Base-by-base conservation (phyloP, 1,284 basidiomycete genomes). In the Butyriboletus appendiculatus region DNA sequence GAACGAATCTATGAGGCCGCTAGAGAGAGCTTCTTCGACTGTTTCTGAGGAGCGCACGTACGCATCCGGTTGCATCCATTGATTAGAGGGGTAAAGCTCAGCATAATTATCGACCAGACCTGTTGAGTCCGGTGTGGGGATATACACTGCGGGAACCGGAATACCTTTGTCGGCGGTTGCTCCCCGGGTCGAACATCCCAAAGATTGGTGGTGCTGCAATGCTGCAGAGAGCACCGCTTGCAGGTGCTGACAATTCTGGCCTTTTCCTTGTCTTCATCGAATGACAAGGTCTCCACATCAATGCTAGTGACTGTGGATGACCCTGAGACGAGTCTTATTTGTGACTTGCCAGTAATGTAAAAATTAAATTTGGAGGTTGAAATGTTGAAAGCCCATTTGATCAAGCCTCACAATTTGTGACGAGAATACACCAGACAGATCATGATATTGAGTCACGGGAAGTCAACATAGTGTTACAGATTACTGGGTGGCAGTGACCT, bases 81-180 rank as follows among this genome's bases (percentile, higher is more conserved):
- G 77, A 45, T 77, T 75, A 5, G 81, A 50, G 5, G 85, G 84
- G 66, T 96, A 96, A 38, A 94, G 75, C 14, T 86, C 79, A 34
- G 81, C 81, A 66, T 90, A 92, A 61, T 90, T 85, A 44, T 84
- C 82, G 49, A 92, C 85, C 58, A 91, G 66, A 49, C 93, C 93
- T 4, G 89, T 90, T 2, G 92, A 93, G 67, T 96, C 93, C 0
- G 95, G 94, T 6, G 91, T 95, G 4, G 95, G 96, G 63, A 98
- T 98, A 73, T 84, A 94, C 0, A 90, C 92, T 47, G 83, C 76
- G 6, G 81, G 77, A 0, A 73, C 61, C 11, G 75, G 72, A 38
- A 74, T 63, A 33, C 72, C 63, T 59, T 82, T 82, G 33, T 72
- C 75, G n/a, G 64, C 75, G n/a, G 64, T 59, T 18, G 79, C 67